Percentiles rank a stretch among this genome's conserved stretches.
Evolutionary conservation across 441 rosid species (phyloP).

Genomic region (Brassica hybrid): DNA sequence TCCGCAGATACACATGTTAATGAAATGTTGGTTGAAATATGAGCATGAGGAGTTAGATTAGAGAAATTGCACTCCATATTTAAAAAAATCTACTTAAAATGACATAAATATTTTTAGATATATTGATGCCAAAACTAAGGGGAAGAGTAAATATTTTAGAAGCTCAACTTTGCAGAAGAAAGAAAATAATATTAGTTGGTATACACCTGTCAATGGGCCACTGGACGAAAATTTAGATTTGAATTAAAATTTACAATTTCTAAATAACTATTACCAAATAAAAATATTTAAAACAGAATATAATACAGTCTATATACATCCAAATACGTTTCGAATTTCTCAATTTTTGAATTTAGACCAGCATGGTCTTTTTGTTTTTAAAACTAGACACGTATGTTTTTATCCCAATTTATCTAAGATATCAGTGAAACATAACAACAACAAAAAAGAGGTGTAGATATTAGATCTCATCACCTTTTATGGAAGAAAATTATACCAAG

Average conservation of each 20-base stretch:
- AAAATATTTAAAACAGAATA: not conserved
- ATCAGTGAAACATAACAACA: too few relatives aligned
- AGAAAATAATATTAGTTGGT: not conserved
- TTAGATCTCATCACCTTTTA: conserved; percentile 5
- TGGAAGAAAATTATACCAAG: conserved; percentile 14
- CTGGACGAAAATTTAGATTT: not conserved
- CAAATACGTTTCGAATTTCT: not conserved
- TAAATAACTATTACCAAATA: not conserved
- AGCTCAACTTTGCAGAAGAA: not conserved
- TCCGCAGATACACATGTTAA: too few relatives aligned
- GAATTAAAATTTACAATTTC: not conserved
- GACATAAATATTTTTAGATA: not conserved
- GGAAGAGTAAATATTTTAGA: not conserved
- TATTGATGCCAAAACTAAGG: conserved; percentile 1
- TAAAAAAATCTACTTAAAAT: too few relatives aligned
- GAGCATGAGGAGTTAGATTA: too few relatives aligned
- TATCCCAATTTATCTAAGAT: not conserved
- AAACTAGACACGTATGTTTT: conserved; percentile 1
- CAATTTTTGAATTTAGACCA: not conserved
- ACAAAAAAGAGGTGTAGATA: not conserved
- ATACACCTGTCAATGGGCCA: not conserved
- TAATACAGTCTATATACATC: not conserved
- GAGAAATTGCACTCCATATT: too few relatives aligned
- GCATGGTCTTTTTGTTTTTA: not conserved
- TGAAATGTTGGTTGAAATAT: too few relatives aligned